Evolutionary conservation across 2,329 filamentous ascomycete species (phyloP).

Genomic region (Didymella pinodella): DNA sequence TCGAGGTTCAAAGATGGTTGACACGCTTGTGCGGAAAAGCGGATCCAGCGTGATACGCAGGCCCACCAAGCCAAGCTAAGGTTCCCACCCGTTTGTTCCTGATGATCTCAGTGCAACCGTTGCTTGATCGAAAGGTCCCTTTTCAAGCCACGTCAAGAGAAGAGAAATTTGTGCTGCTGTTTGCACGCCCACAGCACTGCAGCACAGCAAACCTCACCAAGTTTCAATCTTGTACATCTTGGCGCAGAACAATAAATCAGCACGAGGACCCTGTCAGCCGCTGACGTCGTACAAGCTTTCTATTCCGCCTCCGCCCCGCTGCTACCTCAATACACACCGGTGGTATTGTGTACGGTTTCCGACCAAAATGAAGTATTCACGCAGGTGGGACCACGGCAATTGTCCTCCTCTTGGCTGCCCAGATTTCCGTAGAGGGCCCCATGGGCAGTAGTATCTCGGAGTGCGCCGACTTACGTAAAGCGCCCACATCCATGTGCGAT

Average conservation of each 20-base stretch:
- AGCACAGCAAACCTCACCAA: slow-evolving; percentile 6
- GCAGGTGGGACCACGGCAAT: slow-evolving; percentile 9
- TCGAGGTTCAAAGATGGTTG: slow-evolving; percentile 17
- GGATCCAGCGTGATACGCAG: slow-evolving; percentile 7
- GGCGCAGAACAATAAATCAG: slow-evolving; percentile 2
- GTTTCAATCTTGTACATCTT: not conserved
- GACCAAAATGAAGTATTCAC: slow-evolving; percentile 14
- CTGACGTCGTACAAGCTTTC: slow-evolving; percentile 14
- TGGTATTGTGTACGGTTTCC: not conserved
- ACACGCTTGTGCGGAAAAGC: slow-evolving; percentile 17
- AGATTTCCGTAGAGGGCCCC: not conserved
- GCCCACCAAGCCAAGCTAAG: slow-evolving; percentile 19
- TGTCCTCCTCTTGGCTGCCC: slow-evolving; percentile 8
- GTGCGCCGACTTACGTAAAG: slow-evolving; percentile 17
- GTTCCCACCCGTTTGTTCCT: slow-evolving; percentile 7
- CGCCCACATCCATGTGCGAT: slow-evolving; percentile 4
- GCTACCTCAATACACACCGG: slow-evolving; percentile 10
- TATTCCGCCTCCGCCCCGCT: slow-evolving; percentile 16
- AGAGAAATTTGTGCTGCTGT: not conserved
- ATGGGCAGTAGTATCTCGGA: slow-evolving; percentile 15
- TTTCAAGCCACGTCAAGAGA: not conserved
- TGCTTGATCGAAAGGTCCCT: slow-evolving; percentile 5
- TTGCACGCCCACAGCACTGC: not conserved
- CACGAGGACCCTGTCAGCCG: slow-evolving; percentile 13
- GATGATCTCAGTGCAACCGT: not conserved